Conservation (phyloP, 129 eudicot genomes). For the Pittosporum tobira region DNA sequence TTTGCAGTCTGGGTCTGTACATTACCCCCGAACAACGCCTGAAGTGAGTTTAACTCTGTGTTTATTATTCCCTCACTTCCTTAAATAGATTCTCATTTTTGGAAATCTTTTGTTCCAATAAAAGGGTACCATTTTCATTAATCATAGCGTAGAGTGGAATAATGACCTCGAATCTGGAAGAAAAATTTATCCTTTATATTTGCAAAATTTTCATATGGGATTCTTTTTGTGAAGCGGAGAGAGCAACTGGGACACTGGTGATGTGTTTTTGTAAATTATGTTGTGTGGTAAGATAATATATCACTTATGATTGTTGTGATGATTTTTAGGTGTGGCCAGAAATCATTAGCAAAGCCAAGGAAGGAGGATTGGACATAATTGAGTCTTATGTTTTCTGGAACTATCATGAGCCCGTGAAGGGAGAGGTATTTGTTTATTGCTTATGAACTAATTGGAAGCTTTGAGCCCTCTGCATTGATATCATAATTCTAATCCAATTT, state of each 20-base stretch:
- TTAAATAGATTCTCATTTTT: too few relatives aligned
- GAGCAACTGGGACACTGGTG: too few relatives aligned
- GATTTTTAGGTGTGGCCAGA: slow-evolving; percentile 62
- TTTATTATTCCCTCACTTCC: not conserved
- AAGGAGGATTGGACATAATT: slow-evolving; percentile 78
- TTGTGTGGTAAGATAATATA: slow-evolving; percentile 6
- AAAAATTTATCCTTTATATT: too few relatives aligned
- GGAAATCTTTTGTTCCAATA: too few relatives aligned
- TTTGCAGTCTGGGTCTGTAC: slow-evolving; percentile 70
- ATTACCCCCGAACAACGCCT: slow-evolving; percentile 70
- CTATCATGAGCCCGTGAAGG: slow-evolving; percentile 71
- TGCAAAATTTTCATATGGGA: too few relatives aligned
- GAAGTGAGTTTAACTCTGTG: slow-evolving; percentile 38
- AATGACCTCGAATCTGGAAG: too few relatives aligned
- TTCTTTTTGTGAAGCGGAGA: too few relatives aligned
- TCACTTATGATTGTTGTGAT: slow-evolving; percentile 12
- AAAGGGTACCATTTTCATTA: too few relatives aligned
- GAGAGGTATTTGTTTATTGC: slow-evolving; percentile 39
- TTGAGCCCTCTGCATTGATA: not conserved
- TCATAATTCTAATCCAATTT: not conserved
- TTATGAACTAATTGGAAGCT: not conserved
- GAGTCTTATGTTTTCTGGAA: slow-evolving; percentile 85
- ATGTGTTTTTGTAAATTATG: not conserved
- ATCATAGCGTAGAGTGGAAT: too few relatives aligned
- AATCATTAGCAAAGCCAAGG: slow-evolving; percentile 55